Evolutionary conservation across 495 filamentous ascomycete genomes (phyloP).

Genomic region (Lichina pygmaea): DNA sequence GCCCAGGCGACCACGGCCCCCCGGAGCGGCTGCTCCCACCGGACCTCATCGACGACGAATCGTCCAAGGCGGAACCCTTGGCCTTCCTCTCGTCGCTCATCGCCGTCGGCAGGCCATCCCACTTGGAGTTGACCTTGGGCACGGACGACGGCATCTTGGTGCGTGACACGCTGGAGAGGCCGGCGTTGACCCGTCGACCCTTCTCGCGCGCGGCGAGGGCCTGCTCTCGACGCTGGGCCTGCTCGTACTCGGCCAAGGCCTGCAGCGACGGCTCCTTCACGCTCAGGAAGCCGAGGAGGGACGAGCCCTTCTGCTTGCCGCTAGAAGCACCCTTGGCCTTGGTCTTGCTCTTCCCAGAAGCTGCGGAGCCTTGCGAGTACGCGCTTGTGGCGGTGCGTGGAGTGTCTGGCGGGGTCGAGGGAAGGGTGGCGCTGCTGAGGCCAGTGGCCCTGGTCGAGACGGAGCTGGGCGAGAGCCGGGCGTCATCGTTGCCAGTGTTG

Average conservation of each 20-base stretch:
- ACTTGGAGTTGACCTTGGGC: slow-evolving; percentile 21
- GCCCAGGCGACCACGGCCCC: no score
- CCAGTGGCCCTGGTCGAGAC: no score
- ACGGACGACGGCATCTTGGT: slow-evolving; percentile 17
- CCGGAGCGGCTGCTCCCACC: no score
- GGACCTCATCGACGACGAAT: no score
- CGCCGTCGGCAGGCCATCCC: slow-evolving; percentile 17
- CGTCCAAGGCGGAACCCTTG: background rate
- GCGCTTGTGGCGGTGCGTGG: no score
- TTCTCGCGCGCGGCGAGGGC: background rate
- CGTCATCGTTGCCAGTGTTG: no score
- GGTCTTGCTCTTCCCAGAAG: no score
- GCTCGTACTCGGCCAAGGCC: slow-evolving; percentile 5
- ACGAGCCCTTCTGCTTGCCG: slow-evolving; percentile 4
- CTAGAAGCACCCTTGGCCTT: background rate
- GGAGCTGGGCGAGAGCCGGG: no score
- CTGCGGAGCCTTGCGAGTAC: no score
- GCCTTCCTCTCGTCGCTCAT: background rate
- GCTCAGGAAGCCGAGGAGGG: slow-evolving; percentile 6
- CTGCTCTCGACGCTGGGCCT: background rate
- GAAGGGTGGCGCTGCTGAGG: no score
- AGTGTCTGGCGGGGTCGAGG: no score
- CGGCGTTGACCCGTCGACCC: slow-evolving; percentile 7
- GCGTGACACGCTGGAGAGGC: slow-evolving; percentile 12
- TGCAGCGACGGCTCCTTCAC: slow-evolving; percentile 10